A percentile compares a stretch with the other conserved stretches of the same genome.
Conservation (phyloP, 164 flowering plant species). For the Magnolia kwangsiensis region DNA sequence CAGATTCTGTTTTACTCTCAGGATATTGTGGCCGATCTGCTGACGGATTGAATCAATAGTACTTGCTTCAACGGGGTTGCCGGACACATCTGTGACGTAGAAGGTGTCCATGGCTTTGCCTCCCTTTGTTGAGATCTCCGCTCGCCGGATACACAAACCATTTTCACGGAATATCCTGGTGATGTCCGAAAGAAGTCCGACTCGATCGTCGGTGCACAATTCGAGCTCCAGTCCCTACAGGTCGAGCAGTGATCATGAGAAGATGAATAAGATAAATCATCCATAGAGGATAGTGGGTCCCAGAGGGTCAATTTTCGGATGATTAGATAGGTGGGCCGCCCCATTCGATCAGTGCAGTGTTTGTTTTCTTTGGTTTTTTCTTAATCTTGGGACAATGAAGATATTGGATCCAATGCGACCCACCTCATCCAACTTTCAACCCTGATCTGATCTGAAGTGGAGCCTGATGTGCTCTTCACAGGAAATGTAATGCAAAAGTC, state of each 20-base stretch:
- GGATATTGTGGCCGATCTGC: constrained; percentile 53
- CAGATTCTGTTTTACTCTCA: constrained; percentile 50
- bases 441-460: no score
- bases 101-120: constrained; percentile 72
- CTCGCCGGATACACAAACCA: constrained; percentile 65
- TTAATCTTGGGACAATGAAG: not conserved
- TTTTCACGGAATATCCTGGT: constrained; percentile 86
- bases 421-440: not conserved
- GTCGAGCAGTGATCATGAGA: not conserved
- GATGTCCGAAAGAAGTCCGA: constrained; percentile 57
- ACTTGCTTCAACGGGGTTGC: constrained; percentile 66
- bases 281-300: not conserved
- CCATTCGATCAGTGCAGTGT: no score
- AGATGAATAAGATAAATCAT: not conserved
- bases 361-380: not conserved
- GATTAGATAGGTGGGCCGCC: no score
- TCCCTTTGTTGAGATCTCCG: constrained; percentile 66
- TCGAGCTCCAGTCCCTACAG: constrained; percentile 77
- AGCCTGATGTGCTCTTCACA: no score
- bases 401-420: not conserved
- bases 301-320: no score
- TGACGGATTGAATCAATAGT: constrained; percentile 58
- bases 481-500: no score
- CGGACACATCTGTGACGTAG: constrained; percentile 71
- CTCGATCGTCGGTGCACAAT: constrained; percentile 62